Evolutionary conservation across 148 eudicot genomes (phyloP), one percentile per base, ranked within the genome.

Genomic region (Polygonum maritimum): DNA sequence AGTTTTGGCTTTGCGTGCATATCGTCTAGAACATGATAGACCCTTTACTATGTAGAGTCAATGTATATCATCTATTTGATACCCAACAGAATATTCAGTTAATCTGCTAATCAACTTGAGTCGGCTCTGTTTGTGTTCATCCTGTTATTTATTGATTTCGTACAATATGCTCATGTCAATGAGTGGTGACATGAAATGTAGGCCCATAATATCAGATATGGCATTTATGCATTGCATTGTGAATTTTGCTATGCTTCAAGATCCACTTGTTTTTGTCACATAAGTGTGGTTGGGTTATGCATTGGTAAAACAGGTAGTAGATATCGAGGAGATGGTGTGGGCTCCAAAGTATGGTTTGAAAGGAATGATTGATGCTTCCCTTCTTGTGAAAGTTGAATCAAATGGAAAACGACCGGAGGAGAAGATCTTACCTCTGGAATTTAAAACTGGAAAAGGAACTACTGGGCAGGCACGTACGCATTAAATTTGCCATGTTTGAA

Each of bases 321-420:
- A 95, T 80, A 95, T 95, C 74, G 98, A 95, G 83, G 98, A 95
- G 84, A 93, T 96, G 98, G 98, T 91, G 55, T 96, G 99, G 99
- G 98, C 98, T 63, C 99, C 98, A 62, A 96, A 89, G 78, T 96
- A 90, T 81, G 99, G 99, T 38, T 79, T 96, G 84, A 96, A 96
- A 85, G 99, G 99, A 79, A 84, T 96, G 86, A 88, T 96, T 81
- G 99, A 96, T 85, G 99, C 99, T 73, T 92, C 99, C 74, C 35
- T 96, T 76, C 83, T 81, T 71, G 97, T 96, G 72, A 77, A 79
- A 69, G 71, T 77, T 69, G 83, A 69, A 79, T 84, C 86, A 12
- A 81, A 81, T 74, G 54, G 77, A 31, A 18, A 54, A 48, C 82
- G 84, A 72, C 76, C 76, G 63, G 75, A 55, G 58, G 96, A 90